Evolutionary conservation across 768 basidiomycete species (phyloP).

Genomic region (Termitomyces sp.): DNA sequence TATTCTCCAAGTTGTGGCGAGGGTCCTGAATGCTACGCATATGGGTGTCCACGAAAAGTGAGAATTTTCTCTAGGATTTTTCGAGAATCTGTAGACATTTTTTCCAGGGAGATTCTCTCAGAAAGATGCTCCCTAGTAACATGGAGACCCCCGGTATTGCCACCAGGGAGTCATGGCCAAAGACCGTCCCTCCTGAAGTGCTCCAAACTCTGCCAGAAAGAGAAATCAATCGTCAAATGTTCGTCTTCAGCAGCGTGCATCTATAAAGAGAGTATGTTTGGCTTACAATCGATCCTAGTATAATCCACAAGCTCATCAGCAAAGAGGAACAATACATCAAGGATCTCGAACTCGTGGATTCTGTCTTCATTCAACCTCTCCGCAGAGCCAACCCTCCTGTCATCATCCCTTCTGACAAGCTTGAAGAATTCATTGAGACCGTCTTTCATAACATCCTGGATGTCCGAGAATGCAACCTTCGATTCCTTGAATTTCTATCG

Average conservation of each 20-base stretch:
- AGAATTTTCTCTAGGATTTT: background rate
- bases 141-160: slow-evolving; percentile 33
- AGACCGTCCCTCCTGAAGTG: slow-evolving; percentile 35
- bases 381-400: slow-evolving; percentile 35
- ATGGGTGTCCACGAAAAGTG: slow-evolving; percentile 71
- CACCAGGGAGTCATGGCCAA: slow-evolving; percentile 45
- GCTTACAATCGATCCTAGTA: slow-evolving; percentile 29
- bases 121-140: slow-evolving; percentile 14
- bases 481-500: slow-evolving; percentile 78
- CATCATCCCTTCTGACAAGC: slow-evolving; percentile 40
- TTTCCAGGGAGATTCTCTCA: slow-evolving; percentile 25
- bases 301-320: slow-evolving; percentile 83
- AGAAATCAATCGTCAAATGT: slow-evolving; percentile 83
- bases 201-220: slow-evolving; percentile 53
- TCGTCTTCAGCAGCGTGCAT: slow-evolving; percentile 10
- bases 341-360: slow-evolving; percentile 81
- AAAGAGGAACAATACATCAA: slow-evolving; percentile 88
- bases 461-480: slow-evolving; percentile 72
- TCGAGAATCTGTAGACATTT: background rate
- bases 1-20: slow-evolving; percentile 84
- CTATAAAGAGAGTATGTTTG: background rate
- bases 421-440: slow-evolving; percentile 81
- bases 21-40: slow-evolving; percentile 75
- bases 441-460: slow-evolving; percentile 87
- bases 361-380: slow-evolving; percentile 51